These are phyloP conservation scores for Sinapis alba DNA, from an alignment of 441 rosid genomes.

Conservation along the genomic window DNA sequence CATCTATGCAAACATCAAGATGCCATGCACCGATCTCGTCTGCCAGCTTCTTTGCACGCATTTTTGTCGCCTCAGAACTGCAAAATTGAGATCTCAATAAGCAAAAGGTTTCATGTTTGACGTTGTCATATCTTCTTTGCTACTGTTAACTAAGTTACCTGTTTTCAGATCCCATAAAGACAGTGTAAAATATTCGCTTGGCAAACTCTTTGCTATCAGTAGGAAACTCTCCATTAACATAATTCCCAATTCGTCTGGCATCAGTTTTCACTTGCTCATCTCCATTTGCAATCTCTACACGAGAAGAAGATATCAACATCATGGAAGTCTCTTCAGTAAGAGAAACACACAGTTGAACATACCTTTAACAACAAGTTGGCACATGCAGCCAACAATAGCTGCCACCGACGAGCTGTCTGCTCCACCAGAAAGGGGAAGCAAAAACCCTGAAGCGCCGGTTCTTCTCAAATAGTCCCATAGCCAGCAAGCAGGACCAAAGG, in stretches of 20 bases:
- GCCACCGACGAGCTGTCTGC: constrained; percentile 99
- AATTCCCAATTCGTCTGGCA: constrained; percentile 82
- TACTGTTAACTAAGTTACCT: too few relatives aligned
- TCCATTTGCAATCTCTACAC: constrained; percentile 80
- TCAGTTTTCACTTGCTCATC: constrained; percentile 96
- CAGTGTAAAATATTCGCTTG: constrained; percentile 86
- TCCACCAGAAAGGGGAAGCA: constrained; percentile 99
- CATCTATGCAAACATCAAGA: constrained; percentile 85
- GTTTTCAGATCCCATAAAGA: constrained; percentile 96
- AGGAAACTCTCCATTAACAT: constrained; percentile 73
- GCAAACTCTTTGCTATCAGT: constrained; percentile 96
- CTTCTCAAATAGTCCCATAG: constrained; percentile 97
- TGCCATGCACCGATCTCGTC: constrained; percentile 98
- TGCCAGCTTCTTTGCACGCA: constrained; percentile 80
- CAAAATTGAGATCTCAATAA: constrained; percentile 19
- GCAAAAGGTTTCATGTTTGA: background rate
- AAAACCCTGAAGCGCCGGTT: constrained; percentile 97
- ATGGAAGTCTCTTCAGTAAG: constrained; percentile 1
- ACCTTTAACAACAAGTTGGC: constrained; percentile 98
- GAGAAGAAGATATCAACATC: constrained; percentile 7
- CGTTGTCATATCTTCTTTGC: background rate
- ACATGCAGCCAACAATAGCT: constrained; percentile 99
- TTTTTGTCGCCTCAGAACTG: constrained; percentile 82
- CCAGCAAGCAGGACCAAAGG: constrained; percentile 98
- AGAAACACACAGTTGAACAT: background rate